Conservation (phyloP, 1,284 basidiomycete genomes). For the Malassezia furfur region DNA sequence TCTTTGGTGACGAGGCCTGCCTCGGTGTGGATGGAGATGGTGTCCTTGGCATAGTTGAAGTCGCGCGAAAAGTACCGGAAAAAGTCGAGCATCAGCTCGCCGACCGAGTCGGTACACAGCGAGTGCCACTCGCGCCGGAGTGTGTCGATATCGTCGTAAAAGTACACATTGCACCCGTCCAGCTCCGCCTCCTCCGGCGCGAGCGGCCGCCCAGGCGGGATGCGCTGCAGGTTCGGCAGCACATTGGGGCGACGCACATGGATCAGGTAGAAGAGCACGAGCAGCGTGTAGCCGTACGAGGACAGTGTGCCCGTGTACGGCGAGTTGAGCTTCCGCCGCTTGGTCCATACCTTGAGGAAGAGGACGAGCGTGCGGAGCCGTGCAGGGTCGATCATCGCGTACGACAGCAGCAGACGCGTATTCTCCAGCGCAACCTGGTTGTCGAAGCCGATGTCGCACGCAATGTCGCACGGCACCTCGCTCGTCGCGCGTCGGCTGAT, state of each 20-base stretch:
- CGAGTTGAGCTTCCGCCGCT: slow-evolving; percentile 94
- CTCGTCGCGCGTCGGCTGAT: slow-evolving; percentile 77
- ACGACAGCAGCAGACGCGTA: slow-evolving; percentile 87
- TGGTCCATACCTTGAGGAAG: slow-evolving; percentile 98
- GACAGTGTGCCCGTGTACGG: slow-evolving; percentile 92
- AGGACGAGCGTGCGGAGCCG: slow-evolving; percentile 86
- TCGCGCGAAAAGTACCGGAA: slow-evolving; percentile 93
- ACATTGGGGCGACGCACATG: slow-evolving; percentile 65
- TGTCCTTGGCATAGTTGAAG: slow-evolving; percentile 81
- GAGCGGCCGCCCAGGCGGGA: slow-evolving; percentile 38
- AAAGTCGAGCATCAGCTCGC: slow-evolving; percentile 93
- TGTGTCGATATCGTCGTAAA: slow-evolving; percentile 92
- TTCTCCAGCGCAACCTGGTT: slow-evolving; percentile 94
- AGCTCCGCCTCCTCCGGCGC: slow-evolving; percentile 67
- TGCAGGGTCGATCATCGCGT: slow-evolving; percentile 91
- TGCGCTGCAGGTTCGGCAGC: slow-evolving; percentile 49
- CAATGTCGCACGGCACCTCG: slow-evolving; percentile 61
- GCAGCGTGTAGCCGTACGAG: slow-evolving; percentile 92
- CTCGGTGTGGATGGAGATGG: slow-evolving; percentile 73
- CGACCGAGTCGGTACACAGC: slow-evolving; percentile 82
- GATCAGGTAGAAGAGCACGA: slow-evolving; percentile 92
- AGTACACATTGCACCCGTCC: slow-evolving; percentile 55
- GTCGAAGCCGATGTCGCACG: slow-evolving; percentile 97
- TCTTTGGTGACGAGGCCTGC: slow-evolving; percentile 76
- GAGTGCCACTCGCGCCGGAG: slow-evolving; percentile 84